Percentiles rank a stretch among this genome's conserved stretches.
These are phyloP conservation scores for Xylariaceae sp. DNA, from an alignment of 2,329 filamentous ascomycete genomes.

Conservation along the genomic window DNA sequence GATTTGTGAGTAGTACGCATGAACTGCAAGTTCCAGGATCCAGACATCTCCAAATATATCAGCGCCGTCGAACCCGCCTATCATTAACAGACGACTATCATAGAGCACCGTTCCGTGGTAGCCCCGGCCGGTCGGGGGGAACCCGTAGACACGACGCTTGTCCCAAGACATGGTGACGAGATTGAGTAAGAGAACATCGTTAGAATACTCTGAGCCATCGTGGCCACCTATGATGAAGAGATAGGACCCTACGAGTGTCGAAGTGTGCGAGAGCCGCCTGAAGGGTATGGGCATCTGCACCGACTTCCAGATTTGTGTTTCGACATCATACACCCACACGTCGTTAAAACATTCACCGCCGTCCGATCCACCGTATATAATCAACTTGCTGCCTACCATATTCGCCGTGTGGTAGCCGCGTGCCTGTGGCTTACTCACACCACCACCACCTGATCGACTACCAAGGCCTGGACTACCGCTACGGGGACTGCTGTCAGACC, in stretches of 20 bases:
- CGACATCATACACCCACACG: slow-evolving; percentile 69
- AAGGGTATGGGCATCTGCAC: slow-evolving; percentile 59
- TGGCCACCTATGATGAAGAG: slow-evolving; percentile 68
- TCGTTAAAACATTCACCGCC: slow-evolving; percentile 70
- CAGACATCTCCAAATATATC: slow-evolving; percentile 67
- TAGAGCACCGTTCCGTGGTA: slow-evolving; percentile 65
- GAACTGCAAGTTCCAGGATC: slow-evolving; percentile 64
- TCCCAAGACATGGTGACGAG: slow-evolving; percentile 74
- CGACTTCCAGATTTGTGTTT: slow-evolving; percentile 55
- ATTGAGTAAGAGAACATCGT: slow-evolving; percentile 65
- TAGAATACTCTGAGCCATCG: slow-evolving; percentile 66
- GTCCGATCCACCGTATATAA: slow-evolving; percentile 67
- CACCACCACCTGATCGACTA: slow-evolving; percentile 11
- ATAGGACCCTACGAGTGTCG: slow-evolving; percentile 66
- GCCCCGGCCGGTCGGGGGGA: slow-evolving; percentile 58
- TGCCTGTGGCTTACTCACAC: slow-evolving; percentile 50
- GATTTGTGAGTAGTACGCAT: slow-evolving; percentile 70
- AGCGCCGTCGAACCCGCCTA: slow-evolving; percentile 65
- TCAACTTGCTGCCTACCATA: slow-evolving; percentile 68
- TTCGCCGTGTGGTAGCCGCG: slow-evolving; percentile 70
- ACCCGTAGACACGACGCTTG: slow-evolving; percentile 59
- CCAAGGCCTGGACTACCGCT: slow-evolving; percentile 8
- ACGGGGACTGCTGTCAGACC: slow-evolving; percentile 24
- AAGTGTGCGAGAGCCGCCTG: slow-evolving; percentile 63
- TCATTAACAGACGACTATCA: slow-evolving; percentile 59